These are phyloP conservation scores for Pyrenula massariospora DNA, from an alignment of 495 filamentous ascomycete species.

Conservation along the genomic window DNA sequence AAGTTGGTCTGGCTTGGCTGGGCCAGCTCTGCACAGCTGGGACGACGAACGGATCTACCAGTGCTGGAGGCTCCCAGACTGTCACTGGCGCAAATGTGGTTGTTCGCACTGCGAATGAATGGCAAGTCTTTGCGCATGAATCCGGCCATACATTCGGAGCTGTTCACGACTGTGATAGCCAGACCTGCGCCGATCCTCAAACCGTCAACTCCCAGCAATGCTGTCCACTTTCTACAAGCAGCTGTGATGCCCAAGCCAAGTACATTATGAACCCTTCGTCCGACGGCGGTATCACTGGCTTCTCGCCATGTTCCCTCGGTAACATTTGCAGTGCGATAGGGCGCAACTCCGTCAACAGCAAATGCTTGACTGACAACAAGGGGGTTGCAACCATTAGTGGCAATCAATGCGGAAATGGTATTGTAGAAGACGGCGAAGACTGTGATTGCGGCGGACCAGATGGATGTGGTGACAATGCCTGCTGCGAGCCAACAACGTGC, in stretches of 20 bases:
- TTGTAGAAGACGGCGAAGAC: conserved; percentile 87
- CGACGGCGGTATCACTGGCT: conserved; percentile 52
- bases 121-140: conserved; percentile 97
- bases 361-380: conserved; percentile 71
- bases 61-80: conserved; percentile 41
- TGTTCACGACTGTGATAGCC: conserved; percentile 74
- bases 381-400: conserved; percentile 77
- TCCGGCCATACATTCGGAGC: conserved; percentile 92
- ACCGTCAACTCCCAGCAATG: conserved; percentile 64
- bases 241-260: conserved; percentile 61
- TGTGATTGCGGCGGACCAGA: conserved; percentile 82
- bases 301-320: conserved; percentile 81
- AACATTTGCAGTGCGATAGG: conserved; percentile 91
- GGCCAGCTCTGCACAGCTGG: conserved; percentile 71
- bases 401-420: conserved; percentile 88
- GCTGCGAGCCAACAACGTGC: conserved; percentile 83
- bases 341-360: conserved; percentile 62
- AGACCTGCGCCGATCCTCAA: conserved; percentile 50
- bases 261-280: conserved; percentile 98
- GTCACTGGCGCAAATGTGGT: conserved; percentile 86
- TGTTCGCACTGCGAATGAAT: conserved; percentile 69
- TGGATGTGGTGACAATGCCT: conserved; percentile 61
- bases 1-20: conserved; percentile 89
- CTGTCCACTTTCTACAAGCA: conserved; percentile 60
- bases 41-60: conserved; percentile 23